Evolutionary conservation across 768 basidiomycete genomes (phyloP).

Genomic region (Piloderma croceum): DNA sequence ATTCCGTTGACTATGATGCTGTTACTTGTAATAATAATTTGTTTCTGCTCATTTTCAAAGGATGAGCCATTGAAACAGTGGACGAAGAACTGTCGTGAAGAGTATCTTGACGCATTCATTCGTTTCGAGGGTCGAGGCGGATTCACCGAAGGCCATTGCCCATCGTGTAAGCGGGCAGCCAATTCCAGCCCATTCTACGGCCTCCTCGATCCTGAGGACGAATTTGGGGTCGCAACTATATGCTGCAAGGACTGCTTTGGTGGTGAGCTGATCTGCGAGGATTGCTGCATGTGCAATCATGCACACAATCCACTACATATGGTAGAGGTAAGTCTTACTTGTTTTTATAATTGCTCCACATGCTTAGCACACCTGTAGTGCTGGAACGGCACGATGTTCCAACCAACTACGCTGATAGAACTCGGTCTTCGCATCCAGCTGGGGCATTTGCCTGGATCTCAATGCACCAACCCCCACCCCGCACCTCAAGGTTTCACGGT

Average conservation of each 20-base stretch:
- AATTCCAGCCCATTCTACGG: not conserved
- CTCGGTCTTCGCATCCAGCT: not conserved
- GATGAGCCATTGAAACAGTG: conserved; percentile 1
- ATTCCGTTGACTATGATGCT: too few relatives aligned
- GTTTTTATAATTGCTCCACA: not conserved
- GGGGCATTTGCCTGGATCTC: not conserved
- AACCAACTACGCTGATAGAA: not conserved
- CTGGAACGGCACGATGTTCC: not conserved
- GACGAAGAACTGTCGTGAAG: conserved; percentile 1
- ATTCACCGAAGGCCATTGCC: not conserved
- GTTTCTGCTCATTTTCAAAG: too few relatives aligned
- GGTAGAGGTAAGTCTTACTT: not conserved
- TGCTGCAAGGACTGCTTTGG: conserved; percentile 1
- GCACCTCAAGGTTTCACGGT: not conserved
- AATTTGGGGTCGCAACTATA: too few relatives aligned
- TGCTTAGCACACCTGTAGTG: not conserved
- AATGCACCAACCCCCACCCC: not conserved
- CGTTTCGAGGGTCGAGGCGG: not conserved
- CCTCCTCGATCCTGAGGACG: not conserved
- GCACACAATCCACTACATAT: not conserved
- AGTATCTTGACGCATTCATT: not conserved
- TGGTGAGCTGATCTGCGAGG: not conserved
- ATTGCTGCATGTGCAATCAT: not conserved
- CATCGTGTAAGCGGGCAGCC: not conserved
- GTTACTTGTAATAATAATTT: too few relatives aligned